Conservation (phyloP, 345 rosid species). For the Salix viminalis region DNA sequence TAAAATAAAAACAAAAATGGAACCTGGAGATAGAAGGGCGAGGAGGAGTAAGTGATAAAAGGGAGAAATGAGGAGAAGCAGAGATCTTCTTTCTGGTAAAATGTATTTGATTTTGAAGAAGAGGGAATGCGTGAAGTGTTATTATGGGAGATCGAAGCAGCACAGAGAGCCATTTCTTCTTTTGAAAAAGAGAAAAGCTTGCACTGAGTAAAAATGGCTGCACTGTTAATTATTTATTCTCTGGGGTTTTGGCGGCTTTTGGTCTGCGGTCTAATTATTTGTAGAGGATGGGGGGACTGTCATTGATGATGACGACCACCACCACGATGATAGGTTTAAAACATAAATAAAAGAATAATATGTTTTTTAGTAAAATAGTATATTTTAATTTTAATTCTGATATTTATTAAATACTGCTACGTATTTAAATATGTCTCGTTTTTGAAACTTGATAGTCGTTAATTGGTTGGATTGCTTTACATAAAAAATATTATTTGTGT, state of each 20-base stretch:
- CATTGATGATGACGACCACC: background rate
- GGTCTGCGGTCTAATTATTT: background rate
- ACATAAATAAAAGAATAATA: no score
- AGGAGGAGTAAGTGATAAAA: background rate
- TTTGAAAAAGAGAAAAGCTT: background rate
- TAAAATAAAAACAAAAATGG: background rate
- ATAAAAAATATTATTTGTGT: no score
- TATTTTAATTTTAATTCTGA: no score
- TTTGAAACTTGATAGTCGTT: no score
- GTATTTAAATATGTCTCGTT: no score
- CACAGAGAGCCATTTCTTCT: constrained; percentile 25
- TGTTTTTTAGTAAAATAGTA: no score
- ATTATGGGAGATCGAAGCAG: constrained; percentile 24
- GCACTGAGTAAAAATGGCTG: background rate
- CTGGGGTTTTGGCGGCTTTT: background rate
- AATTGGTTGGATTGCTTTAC: no score
- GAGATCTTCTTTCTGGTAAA: constrained; percentile 13
- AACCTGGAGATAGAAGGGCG: background rate
- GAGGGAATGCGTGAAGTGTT: constrained; percentile 14
- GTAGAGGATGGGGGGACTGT: background rate
- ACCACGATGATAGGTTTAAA: background rate
- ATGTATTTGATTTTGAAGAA: background rate
- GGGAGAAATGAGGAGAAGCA: constrained; percentile 18
- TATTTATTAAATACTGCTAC: no score
- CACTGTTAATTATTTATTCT: background rate